phyloP scores from a whole-genome alignment of 805 yeast genomes.

The Wickerhamomyces rabaulensis region DNA sequence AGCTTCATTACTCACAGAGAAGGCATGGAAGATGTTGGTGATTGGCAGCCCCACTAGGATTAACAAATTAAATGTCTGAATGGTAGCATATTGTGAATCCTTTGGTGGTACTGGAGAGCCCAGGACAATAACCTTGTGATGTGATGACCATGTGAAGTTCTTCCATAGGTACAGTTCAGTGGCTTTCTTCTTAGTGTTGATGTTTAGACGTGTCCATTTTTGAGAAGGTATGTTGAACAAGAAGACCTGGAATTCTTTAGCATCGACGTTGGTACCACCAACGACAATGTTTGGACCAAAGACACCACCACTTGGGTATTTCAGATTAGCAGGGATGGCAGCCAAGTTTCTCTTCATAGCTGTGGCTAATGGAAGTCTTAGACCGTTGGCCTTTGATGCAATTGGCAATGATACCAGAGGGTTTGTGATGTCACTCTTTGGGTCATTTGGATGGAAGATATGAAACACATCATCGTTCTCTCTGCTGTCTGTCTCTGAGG shows the following conservation, averaged over 20 bases:
- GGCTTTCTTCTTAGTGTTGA: constrained; percentile 38
- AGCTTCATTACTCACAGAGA: constrained; percentile 7
- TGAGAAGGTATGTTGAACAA: constrained; percentile 49
- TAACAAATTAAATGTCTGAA: constrained; percentile 40
- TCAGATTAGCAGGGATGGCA: constrained; percentile 42
- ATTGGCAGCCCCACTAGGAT: constrained; percentile 51
- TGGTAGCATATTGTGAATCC: constrained; percentile 25
- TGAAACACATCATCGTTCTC: constrained; percentile 16
- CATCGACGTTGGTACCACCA: constrained; percentile 51
- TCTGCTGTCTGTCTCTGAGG: constrained; percentile 5
- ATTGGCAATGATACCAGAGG: constrained; percentile 32
- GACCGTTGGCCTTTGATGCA: constrained; percentile 26
- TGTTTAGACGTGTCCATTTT: constrained; percentile 60
- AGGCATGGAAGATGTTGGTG: constrained; percentile 36
- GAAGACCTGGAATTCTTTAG: constrained; percentile 38
- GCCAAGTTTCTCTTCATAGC: constrained; percentile 13
- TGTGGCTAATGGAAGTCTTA: constrained; percentile 23
- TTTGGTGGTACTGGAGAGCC: constrained; percentile 34
- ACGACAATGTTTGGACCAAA: constrained; percentile 65
- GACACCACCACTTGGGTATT: constrained; percentile 53
- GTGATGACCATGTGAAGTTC: constrained; percentile 72
- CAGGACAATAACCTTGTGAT: constrained; percentile 60
- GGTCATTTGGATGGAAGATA: constrained; percentile 13
- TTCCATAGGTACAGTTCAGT: constrained; percentile 56
- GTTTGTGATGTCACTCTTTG: constrained; percentile 6